These are phyloP conservation scores for Rhododendron williamsianum DNA, from an alignment of 148 eudicot genomes.

Conservation along the genomic window DNA sequence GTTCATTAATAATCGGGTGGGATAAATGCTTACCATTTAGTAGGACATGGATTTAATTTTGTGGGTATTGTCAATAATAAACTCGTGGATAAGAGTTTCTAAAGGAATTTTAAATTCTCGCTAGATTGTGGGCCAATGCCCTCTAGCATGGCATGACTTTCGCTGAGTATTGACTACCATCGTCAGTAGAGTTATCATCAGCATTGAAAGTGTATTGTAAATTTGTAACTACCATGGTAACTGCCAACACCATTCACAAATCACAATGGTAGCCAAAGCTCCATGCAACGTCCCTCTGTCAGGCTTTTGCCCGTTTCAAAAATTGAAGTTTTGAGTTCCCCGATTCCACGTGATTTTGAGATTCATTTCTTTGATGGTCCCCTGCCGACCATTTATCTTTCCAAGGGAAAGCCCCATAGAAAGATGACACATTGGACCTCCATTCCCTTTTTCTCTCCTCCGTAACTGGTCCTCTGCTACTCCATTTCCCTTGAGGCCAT, in stretches of 20 bases:
- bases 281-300: neutral
- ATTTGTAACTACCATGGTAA: neutral
- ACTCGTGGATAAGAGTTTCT: neutral
- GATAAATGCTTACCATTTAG: neutral
- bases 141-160: neutral
- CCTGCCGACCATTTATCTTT: neutral
- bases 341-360: neutral
- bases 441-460: neutral
- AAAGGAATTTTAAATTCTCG: neutral
- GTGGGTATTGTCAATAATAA: neutral
- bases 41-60: neutral
- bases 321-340: neutral
- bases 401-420: neutral
- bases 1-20: neutral
- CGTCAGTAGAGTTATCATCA: neutral
- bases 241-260: neutral
- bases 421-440: neutral
- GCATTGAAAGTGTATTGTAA: neutral
- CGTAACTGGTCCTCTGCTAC: neutral
- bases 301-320: neutral
- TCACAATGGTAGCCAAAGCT: neutral
- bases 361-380: neutral
- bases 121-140: neutral
- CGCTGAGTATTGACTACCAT: neutral
- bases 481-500: neutral